These are phyloP conservation scores for Penicillium sumatraense DNA, from an alignment of 2,329 filamentous ascomycete species.

Conservation along the genomic window DNA sequence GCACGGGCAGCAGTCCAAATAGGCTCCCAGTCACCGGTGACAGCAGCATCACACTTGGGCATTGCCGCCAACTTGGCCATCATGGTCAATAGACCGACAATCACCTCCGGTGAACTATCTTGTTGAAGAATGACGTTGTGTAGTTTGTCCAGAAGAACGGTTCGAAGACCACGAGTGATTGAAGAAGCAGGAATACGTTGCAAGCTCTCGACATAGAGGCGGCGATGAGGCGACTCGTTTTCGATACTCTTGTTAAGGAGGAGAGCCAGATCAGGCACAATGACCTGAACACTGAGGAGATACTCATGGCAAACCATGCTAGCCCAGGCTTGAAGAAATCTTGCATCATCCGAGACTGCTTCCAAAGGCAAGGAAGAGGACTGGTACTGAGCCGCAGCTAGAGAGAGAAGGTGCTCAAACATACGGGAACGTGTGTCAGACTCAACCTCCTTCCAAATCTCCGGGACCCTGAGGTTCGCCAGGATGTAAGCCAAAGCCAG, in stretches of 20 bases:
- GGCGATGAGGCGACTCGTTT: slow-evolving; percentile 31
- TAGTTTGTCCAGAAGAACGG: slow-evolving; percentile 38
- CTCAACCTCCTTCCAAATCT: slow-evolving; percentile 34
- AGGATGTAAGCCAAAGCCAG: slow-evolving; percentile 42
- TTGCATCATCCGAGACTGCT: slow-evolving; percentile 28
- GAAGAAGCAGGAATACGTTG: slow-evolving; percentile 42
- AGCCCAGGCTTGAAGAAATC: slow-evolving; percentile 44
- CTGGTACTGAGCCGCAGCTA: slow-evolving; percentile 36
- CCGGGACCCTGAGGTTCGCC: slow-evolving; percentile 36
- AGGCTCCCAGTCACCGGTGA: slow-evolving; percentile 42
- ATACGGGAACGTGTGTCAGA: slow-evolving; percentile 36
- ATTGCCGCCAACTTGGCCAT: slow-evolving; percentile 47
- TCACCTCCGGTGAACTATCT: slow-evolving; percentile 30
- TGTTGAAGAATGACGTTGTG: slow-evolving; percentile 38
- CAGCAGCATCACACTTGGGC: slow-evolving; percentile 41
- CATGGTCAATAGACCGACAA: slow-evolving; percentile 40
- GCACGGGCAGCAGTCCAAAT: slow-evolving; percentile 42
- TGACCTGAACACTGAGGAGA: slow-evolving; percentile 36
- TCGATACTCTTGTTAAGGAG: slow-evolving; percentile 40
- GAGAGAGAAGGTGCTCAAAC: slow-evolving; percentile 37
- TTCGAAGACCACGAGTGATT: slow-evolving; percentile 44
- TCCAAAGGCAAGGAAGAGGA: slow-evolving; percentile 31
- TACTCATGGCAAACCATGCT: slow-evolving; percentile 46
- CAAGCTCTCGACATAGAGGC: slow-evolving; percentile 40
- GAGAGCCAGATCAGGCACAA: slow-evolving; percentile 39